Base-by-base conservation (phyloP, 1,139 yeast species). In the Debaryomyces fabryi region DNA sequence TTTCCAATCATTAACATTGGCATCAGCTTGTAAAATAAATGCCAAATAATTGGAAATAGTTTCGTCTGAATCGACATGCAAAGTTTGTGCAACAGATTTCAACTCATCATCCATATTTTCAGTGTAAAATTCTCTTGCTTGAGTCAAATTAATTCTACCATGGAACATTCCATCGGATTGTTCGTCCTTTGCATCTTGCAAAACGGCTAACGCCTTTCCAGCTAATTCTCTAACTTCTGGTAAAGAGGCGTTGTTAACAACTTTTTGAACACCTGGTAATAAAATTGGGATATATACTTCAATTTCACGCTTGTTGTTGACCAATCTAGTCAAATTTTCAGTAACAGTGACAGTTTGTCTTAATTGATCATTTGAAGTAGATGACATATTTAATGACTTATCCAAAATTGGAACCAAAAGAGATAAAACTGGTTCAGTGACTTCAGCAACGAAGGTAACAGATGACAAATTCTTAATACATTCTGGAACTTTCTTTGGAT, bases 151-250 rank as follows among this genome's bases (percentile, higher is more conserved):
- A 53, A 89, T 77, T 69, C 91, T 81, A 47, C 95, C 93, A 59
- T 87, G 92, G 76, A 86, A 86, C 56, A 79, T 78, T 52, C 88
- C 89, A 58, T 84, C 88, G 39, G 78, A 67, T 47, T 79, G 80
- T 60, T 81, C 86, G 52, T 74, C 78, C 58, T 86, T 88, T 54
- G 97, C 98, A 52, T 86, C 95, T 62, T 83, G 81, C 62, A 93
- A 76, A 36, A 92, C 98, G 27, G 72, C 67, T 51, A 86, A 76
- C 2, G 99, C 98, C 71, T 90, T 93, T 40, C 78, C 79, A 34
- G 97, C 98, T 62, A 93, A 78, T 58, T 88, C 96, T 79, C 99
- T 87, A 46, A 93, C 98, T 71, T 93, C 99, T 34, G 99, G 99
- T 63, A 89, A 79, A 8, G 98, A 87, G 34, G 98, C 98, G 49